A percentile compares a stretch with the other conserved stretches of the same genome.
Evolutionary conservation across 176 grass and related monocot species (phyloP).

Genomic region (Alopecurus myosuroides): DNA sequence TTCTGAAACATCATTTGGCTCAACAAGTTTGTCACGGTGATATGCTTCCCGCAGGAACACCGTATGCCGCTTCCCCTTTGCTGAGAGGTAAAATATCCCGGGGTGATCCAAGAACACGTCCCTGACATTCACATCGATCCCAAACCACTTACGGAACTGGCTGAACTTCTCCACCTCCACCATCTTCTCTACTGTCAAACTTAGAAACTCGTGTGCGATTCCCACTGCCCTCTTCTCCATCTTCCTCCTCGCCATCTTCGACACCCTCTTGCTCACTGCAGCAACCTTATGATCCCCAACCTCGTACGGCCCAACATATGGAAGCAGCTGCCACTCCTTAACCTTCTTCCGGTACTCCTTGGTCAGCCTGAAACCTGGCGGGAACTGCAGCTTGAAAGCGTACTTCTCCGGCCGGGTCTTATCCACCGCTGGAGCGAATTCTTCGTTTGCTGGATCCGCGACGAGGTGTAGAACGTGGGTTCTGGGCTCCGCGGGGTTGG

Average conservation of each 20-base stretch:
- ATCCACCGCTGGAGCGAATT: constrained; percentile 32
- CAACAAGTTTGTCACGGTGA: constrained; percentile 50
- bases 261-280: constrained; percentile 10
- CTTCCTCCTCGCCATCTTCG: constrained; percentile 40
- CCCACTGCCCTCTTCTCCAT: constrained; percentile 91
- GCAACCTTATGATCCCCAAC: not conserved
- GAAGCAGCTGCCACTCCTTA: constrained; percentile 55
- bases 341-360: constrained; percentile 60
- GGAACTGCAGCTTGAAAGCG: constrained; percentile 64
- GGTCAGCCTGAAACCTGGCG: constrained; percentile 60
- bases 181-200: constrained; percentile 88
- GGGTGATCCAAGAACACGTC: constrained; percentile 93
- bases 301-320: constrained; percentile 52
- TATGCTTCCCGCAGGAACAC: constrained; percentile 86
- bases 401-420: constrained; percentile 35
- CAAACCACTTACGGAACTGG: constrained; percentile 83
- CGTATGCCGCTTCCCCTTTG: constrained; percentile 61
- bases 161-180: constrained; percentile 94
- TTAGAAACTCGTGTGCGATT: constrained; percentile 84
- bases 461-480: constrained; percentile 64
- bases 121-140: constrained; percentile 76
- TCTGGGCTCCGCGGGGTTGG: constrained; percentile 48
- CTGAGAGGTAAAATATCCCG: constrained; percentile 85
- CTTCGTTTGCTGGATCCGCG: not conserved
- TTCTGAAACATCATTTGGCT: constrained; percentile 69